These are phyloP conservation scores for Punctularia strigosozonata DNA, from an alignment of 768 basidiomycete genomes.

Conservation along the genomic window DNA sequence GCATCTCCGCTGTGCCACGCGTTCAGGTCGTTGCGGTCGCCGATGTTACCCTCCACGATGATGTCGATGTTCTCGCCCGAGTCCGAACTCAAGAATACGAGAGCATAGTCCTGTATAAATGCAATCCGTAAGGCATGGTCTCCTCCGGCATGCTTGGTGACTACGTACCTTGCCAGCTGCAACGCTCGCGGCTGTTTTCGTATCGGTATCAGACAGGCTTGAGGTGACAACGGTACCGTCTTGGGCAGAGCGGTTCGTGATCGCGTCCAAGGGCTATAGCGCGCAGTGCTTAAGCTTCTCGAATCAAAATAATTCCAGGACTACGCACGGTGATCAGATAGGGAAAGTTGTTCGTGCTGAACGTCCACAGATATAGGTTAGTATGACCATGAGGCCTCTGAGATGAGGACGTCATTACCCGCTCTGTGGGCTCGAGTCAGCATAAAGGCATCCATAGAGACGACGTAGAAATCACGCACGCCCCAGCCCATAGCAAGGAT, in stretches of 20 bases:
- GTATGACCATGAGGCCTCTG: background rate
- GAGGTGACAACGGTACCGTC: slow-evolving; percentile 32
- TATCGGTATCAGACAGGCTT: slow-evolving; percentile 37
- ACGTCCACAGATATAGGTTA: background rate
- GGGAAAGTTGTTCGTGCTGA: slow-evolving; percentile 38
- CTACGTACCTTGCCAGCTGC: slow-evolving; percentile 31
- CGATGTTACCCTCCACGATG: slow-evolving; percentile 21
- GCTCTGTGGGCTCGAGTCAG: background rate
- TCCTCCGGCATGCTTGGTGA: background rate
- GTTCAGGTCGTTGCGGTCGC: slow-evolving; percentile 18
- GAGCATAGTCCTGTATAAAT: slow-evolving; percentile 21
- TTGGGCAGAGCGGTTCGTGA: slow-evolving; percentile 25
- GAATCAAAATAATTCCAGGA: background rate
- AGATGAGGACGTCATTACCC: background rate
- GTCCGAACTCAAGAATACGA: slow-evolving; percentile 42
- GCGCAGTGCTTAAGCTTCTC: background rate
- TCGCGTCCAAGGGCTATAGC: slow-evolving; percentile 24
- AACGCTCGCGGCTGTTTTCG: slow-evolving; percentile 28
- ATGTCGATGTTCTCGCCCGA: slow-evolving; percentile 20
- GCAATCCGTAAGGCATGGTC: background rate
- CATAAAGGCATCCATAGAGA: background rate
- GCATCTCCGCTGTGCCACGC: slow-evolving; percentile 23
- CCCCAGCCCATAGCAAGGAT: slow-evolving; percentile 53
- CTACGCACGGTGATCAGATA: slow-evolving; percentile 32
- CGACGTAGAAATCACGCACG: slow-evolving; percentile 12